These are phyloP conservation scores for Blastobotrys persicus DNA, from an alignment of 1,139 yeast genomes.

Conservation along the genomic window DNA sequence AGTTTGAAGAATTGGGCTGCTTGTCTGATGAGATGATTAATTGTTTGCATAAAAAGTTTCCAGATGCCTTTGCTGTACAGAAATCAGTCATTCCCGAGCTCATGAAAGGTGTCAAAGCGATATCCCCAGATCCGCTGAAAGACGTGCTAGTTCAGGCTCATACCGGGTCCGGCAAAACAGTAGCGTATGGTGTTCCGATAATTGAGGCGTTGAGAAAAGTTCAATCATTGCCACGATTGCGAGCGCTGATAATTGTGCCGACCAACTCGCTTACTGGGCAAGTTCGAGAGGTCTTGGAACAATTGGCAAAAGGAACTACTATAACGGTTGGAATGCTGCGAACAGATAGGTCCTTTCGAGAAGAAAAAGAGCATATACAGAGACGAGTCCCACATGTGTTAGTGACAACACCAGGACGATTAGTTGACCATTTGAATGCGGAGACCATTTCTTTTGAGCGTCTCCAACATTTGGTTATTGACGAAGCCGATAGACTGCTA, in stretches of 20 bases:
- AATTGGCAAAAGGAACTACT: slow-evolving; percentile 64
- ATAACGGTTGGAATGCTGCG: slow-evolving; percentile 59
- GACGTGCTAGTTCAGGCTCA: slow-evolving; percentile 89
- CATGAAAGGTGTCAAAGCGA: slow-evolving; percentile 46
- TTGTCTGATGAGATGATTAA: slow-evolving; percentile 42
- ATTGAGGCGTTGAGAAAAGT: slow-evolving; percentile 56
- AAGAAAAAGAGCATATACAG: slow-evolving; percentile 55
- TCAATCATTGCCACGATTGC: slow-evolving; percentile 66
- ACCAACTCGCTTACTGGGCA: slow-evolving; percentile 85
- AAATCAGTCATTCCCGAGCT: slow-evolving; percentile 60
- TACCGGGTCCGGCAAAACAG: slow-evolving; percentile 95
- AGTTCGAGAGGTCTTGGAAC: slow-evolving; percentile 63
- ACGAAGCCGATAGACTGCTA: slow-evolving; percentile 90
- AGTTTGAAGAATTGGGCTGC: slow-evolving; percentile 33
- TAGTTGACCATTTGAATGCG: slow-evolving; percentile 75
- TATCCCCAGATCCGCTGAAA: slow-evolving; percentile 51
- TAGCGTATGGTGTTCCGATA: slow-evolving; percentile 84
- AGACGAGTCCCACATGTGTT: slow-evolving; percentile 68
- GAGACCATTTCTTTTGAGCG: slow-evolving; percentile 34
- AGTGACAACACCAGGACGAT: slow-evolving; percentile 87
- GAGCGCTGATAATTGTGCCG: slow-evolving; percentile 83
- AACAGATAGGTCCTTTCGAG: slow-evolving; percentile 60
- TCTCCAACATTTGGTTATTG: slow-evolving; percentile 65
- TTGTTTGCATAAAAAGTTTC: slow-evolving; percentile 50
- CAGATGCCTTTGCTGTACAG: slow-evolving; percentile 76